These are phyloP conservation scores for Mycena leptocephala DNA, from an alignment of 768 basidiomycete species.

Conservation along the genomic window DNA sequence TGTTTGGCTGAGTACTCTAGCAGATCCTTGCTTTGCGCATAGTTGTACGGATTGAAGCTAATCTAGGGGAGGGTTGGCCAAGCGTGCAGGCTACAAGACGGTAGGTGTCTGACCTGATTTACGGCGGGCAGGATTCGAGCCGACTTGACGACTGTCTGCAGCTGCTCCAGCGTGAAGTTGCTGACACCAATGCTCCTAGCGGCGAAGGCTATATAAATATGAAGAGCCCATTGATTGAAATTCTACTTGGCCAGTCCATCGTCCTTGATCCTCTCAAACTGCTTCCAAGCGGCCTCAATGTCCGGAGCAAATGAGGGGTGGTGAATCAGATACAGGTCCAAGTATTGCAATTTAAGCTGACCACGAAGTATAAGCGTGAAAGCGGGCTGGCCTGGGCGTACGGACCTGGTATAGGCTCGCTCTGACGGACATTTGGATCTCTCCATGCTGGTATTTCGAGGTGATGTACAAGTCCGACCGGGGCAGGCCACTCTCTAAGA, in stretches of 20 bases:
- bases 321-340: conserved; percentile 85
- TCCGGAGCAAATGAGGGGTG: conserved; percentile 53
- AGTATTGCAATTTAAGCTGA: conserved; percentile 72
- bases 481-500: conserved; percentile 61
- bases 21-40: conserved; percentile 60
- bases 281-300: conserved; percentile 64
- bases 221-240: no score
- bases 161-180: conserved; percentile 72
- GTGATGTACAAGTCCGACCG: conserved; percentile 68
- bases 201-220: conserved; percentile 10
- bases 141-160: conserved; percentile 68
- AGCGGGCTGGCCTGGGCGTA: neutral
- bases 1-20: conserved; percentile 67
- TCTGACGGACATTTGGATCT: conserved; percentile 58
- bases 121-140: conserved; percentile 76
- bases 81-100: neutral
- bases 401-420: conserved; percentile 68
- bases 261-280: conserved; percentile 55
- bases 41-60: conserved; percentile 72
- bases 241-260: conserved; percentile 62
- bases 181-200: conserved; percentile 81
- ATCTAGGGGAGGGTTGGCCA: conserved; percentile 52
- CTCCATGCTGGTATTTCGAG: conserved; percentile 66
- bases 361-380: neutral
- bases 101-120: conserved; percentile 70